Base-by-base conservation (phyloP, 2,329 filamentous ascomycete genomes). In the Cryphonectria parasitica region DNA sequence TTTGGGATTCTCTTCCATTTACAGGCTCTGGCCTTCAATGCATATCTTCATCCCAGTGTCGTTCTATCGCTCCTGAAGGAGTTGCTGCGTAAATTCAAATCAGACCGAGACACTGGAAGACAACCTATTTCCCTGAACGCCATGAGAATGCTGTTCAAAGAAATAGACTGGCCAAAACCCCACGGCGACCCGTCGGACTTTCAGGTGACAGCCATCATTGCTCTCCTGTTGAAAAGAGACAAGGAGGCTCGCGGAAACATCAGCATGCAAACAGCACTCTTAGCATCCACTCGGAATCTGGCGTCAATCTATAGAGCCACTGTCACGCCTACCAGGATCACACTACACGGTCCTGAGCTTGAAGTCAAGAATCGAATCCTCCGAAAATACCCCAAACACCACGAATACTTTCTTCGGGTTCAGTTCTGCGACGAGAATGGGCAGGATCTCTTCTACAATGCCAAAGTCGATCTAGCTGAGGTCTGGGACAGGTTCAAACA, bases 381-480 rank as follows among this genome's bases (percentile, higher is more conserved):
- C 22, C 87, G 92, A n/a, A 88, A 88, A 73, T 93, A 90, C 73
- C 78, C 84, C 0, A 75, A 85, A 0, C 83, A 89, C 69, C 85
- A 85, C 1, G 87, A 92, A 62, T 84, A 86, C 74, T 94, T 94
- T 74, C 76, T 93, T 0, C 86, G 93, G 0, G 91, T 95, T 0
- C 86, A 89, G 8, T 94, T 96, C 75, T 85, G 85, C 41, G 93
- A 96, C 63, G 93, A 97, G 77, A 87, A 92, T 75, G 91, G 91
- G 0, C 83, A 89, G 34, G 85, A 87, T 25, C 77, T 96, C 0
- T 83, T 82, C 25, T 90, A 88, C 77, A 90, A 89, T 70, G 78
- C 85, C 1, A 82, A 79, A 6, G 77, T 86, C 0, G 85, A 84
- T 1, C 80, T 87, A 6, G 82, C 87, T 0, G 60, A 73, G 0